phyloP scores from a whole-genome alignment of 2,329 filamentous ascomycete species.

The Paecilomyces fulvus region DNA sequence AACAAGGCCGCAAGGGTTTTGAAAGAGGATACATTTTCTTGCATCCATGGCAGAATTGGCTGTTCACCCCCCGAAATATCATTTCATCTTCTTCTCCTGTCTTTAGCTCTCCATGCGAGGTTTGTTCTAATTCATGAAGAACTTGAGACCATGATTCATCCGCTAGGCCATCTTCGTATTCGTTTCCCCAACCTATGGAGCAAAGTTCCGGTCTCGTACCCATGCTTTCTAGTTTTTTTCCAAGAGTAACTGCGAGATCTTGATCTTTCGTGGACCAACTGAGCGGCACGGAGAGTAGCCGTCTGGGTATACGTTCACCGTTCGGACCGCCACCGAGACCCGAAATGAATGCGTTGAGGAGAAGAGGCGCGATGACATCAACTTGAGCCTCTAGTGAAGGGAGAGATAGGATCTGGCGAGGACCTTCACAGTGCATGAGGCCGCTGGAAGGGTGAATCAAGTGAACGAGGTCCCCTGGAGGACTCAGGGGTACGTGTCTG shows the following conservation, averaged over 20 bases:
- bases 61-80: background rate
- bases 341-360: background rate
- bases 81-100: background rate
- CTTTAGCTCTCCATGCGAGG: too few species aligned
- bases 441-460: constrained; percentile 5
- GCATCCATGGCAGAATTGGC: background rate
- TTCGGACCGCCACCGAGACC: background rate
- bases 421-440: constrained; percentile 7
- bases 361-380: constrained; percentile 1
- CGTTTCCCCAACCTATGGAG: background rate
- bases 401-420: background rate
- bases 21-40: background rate
- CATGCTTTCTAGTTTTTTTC: constrained; percentile 3
- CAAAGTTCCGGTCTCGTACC: constrained; percentile 6
- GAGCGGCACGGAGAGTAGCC: constrained; percentile 2
- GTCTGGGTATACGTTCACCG: background rate
- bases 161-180: background rate
- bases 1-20: background rate
- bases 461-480: constrained; percentile 7
- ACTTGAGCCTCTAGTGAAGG: background rate
- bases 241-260: constrained; percentile 4
- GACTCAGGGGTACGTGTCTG: constrained; percentile 7
- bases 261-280: constrained; percentile 4
- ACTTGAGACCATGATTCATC: background rate
- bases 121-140: background rate